Conservation (phyloP, 257 asterid species). For the Solanum commersonii region DNA sequence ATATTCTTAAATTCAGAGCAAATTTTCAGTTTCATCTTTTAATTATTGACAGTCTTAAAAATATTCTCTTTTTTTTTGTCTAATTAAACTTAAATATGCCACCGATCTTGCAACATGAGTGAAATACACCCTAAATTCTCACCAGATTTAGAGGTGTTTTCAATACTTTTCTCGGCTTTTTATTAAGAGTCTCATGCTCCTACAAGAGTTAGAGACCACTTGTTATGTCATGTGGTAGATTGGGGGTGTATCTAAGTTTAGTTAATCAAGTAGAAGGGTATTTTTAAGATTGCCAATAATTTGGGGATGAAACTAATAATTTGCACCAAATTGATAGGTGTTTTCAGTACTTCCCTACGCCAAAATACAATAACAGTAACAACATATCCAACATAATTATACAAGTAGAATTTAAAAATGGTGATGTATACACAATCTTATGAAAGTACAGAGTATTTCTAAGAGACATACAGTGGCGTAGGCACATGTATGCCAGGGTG, state of each 20-base stretch:
- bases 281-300: too few species aligned
- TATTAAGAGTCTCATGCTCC: background rate
- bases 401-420: background rate
- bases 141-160: background rate
- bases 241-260: background rate
- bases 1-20: too few species aligned
- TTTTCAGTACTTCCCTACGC: background rate
- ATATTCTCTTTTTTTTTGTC: too few species aligned
- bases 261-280: too few species aligned
- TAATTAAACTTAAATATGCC: too few species aligned
- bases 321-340: fast-evolving
- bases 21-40: too few species aligned
- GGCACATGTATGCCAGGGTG: too few species aligned
- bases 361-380: background rate
- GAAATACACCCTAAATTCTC: background rate
- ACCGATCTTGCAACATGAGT: background rate
- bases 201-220: background rate
- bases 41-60: too few species aligned
- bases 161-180: background rate
- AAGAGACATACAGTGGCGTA: too few species aligned
- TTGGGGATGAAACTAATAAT: background rate
- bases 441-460: background rate
- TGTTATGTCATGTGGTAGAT: background rate
- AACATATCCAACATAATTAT: too few species aligned
- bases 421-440: background rate